Percentiles rank a stretch among this genome's conserved stretches.
Conservation (phyloP, 75 land plant species). For the Sequoiadendron giganteum region DNA sequence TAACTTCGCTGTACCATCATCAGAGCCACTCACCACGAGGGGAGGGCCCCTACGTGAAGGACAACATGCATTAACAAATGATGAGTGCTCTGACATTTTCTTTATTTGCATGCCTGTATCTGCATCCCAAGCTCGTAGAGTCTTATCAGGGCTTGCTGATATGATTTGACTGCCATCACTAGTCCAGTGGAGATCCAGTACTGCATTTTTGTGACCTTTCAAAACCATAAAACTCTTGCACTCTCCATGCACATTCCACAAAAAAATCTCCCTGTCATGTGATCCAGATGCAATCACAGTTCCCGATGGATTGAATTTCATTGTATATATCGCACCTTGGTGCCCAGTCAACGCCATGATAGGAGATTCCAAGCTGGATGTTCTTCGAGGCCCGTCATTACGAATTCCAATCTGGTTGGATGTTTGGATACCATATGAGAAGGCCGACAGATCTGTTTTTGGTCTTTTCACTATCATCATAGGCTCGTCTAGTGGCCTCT, state of each 20-base stretch:
- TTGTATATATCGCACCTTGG: constrained; percentile 80
- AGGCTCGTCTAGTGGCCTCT: constrained; percentile 38
- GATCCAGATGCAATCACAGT: constrained; percentile 93
- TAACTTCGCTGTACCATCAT: constrained; percentile 95
- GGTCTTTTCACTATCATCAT: constrained; percentile 47
- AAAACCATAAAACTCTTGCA: constrained; percentile 97
- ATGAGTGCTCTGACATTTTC: constrained; percentile 94
- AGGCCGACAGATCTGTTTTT: constrained; percentile 42
- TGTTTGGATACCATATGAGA: constrained; percentile 31
- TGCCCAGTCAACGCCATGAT: constrained; percentile 96
- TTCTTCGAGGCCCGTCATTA: constrained; percentile 60
- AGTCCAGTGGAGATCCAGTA: constrained; percentile 91
- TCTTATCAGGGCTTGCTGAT: constrained; percentile 97
- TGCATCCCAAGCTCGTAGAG: constrained; percentile 95
- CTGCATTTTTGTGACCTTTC: constrained; percentile 94
- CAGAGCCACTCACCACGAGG: constrained; percentile 92
- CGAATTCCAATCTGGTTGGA: constrained; percentile 12
- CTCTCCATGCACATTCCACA: constrained; percentile 93
- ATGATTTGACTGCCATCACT: constrained; percentile 80
- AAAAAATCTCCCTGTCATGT: constrained; percentile 87
- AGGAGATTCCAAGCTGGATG: constrained; percentile 86
- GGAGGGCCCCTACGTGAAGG: constrained; percentile 91
- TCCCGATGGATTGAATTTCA: constrained; percentile 95
- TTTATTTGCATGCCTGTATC: constrained; percentile 91
- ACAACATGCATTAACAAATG: constrained; percentile 91